phyloP scores from a whole-genome alignment of 345 rosid species.

The Salix exigua region DNA sequence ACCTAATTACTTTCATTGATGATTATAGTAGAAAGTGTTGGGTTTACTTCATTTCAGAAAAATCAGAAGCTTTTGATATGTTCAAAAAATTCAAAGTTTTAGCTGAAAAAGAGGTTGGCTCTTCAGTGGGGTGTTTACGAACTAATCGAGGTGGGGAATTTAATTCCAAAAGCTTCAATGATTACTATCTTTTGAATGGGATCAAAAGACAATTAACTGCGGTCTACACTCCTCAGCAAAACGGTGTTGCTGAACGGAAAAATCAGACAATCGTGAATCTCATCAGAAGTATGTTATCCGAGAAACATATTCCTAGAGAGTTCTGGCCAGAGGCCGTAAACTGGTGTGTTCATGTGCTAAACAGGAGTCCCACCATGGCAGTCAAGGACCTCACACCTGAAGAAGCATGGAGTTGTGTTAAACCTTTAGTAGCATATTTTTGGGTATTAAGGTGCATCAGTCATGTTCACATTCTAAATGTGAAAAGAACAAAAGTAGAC shows the following conservation, averaged over 20 bases:
- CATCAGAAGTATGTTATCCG: not conserved
- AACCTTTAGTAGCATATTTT: not conserved
- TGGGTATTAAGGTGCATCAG: too few species aligned
- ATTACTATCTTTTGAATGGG: too few species aligned
- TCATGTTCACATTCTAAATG: not conserved
- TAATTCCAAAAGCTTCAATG: too few species aligned
- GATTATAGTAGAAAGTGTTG: too few species aligned
- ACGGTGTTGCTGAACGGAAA: not conserved
- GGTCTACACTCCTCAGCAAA: not conserved
- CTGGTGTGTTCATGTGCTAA: not conserved
- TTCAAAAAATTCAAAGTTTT: too few species aligned
- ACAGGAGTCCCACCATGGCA: not conserved
- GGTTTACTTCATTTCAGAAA: too few species aligned
- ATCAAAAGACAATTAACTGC: not conserved
- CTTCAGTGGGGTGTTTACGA: too few species aligned
- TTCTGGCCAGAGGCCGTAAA: not conserved
- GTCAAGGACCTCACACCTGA: not conserved
- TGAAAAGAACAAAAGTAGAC: not conserved
- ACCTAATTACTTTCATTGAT: too few species aligned
- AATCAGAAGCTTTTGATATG: too few species aligned
- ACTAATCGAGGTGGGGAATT: too few species aligned
- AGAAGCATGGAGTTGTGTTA: not conserved
- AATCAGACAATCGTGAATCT: not conserved
- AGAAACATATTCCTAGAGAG: not conserved
- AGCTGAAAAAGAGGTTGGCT: too few species aligned